Conservation (phyloP, 148 eudicot species). For the Vaccinium vitisidaea region DNA sequence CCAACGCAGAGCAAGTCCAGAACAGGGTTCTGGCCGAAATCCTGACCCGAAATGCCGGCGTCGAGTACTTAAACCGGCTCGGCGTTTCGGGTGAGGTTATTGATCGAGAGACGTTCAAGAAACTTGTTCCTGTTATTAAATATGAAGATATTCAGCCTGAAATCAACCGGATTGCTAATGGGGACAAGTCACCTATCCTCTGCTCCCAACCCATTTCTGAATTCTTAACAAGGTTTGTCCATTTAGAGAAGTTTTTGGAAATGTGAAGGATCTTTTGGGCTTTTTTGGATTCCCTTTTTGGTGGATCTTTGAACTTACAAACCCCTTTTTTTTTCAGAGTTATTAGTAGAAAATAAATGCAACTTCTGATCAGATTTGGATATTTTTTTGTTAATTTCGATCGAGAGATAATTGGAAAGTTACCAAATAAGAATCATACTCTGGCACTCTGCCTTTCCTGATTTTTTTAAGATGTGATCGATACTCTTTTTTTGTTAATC, state of each 20-base stretch:
- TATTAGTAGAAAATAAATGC: no score
- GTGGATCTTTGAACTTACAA: neutral
- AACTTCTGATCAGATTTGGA: no score
- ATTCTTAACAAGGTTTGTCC: conserved; percentile 75
- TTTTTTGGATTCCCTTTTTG: neutral
- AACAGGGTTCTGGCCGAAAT: conserved; percentile 22
- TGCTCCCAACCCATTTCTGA: conserved; percentile 88
- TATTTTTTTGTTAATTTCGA: neutral
- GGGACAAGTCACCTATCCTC: conserved; percentile 68
- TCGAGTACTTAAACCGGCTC: conserved; percentile 28
- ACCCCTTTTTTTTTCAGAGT: neutral
- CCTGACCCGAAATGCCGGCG: conserved; percentile 25
- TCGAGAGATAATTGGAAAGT: neutral
- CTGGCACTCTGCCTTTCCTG: neutral
- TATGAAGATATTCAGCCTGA: conserved; percentile 79
- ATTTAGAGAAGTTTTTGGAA: neutral
- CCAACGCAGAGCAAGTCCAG: conserved; percentile 32
- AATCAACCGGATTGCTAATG: conserved; percentile 83
- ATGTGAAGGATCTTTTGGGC: neutral
- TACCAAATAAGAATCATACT: neutral
- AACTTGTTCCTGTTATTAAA: conserved; percentile 64
- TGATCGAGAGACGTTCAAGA: conserved; percentile 38
- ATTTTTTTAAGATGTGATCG: neutral
- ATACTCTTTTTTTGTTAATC: no score
- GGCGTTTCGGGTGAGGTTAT: conserved; percentile 16